phyloP scores from a whole-genome alignment of 352 stramenopile species.

The Phytopythium delawarense region DNA sequence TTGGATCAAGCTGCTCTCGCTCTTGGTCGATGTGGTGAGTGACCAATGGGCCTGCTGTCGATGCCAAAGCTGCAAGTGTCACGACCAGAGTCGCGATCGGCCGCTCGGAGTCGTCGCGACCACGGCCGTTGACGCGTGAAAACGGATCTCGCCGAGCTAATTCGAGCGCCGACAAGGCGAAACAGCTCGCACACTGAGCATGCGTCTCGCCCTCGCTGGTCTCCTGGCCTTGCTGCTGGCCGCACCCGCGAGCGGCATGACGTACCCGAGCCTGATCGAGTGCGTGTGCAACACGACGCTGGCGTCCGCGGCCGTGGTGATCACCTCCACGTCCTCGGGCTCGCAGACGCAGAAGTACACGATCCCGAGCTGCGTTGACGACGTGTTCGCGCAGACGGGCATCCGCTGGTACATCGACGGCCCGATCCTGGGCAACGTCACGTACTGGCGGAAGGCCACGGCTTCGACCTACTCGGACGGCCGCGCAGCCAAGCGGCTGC shows the following conservation, averaged over 20 bases:
- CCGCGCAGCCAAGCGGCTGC: slow-evolving; percentile 56
- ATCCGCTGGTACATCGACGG: slow-evolving; percentile 83
- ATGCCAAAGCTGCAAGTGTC: not conserved
- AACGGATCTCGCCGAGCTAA: not conserved
- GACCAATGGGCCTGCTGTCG: not conserved
- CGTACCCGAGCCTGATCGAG: slow-evolving; percentile 63
- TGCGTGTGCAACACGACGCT: slow-evolving; percentile 74
- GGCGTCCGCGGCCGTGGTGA: slow-evolving; percentile 50
- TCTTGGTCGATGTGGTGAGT: not conserved
- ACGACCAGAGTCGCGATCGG: too few relatives aligned
- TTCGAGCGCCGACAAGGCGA: not conserved
- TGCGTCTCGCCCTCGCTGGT: not conserved
- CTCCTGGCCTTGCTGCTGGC: not conserved
- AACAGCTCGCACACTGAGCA: not conserved
- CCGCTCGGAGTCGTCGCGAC: not conserved
- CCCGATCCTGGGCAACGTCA: slow-evolving; percentile 42
- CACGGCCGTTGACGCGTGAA: not conserved
- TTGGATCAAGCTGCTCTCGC: not conserved
- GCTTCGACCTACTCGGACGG: slow-evolving; percentile 36
- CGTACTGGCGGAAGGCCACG: slow-evolving; percentile 49
- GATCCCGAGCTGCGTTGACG: slow-evolving; percentile 59
- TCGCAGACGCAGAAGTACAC: slow-evolving; percentile 49
- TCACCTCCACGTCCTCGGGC: slow-evolving; percentile 25
- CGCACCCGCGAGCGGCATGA: not conserved
- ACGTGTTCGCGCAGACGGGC: slow-evolving; percentile 77